Conservation (phyloP, 768 basidiomycete species). For the Lactifluus rugatus region DNA sequence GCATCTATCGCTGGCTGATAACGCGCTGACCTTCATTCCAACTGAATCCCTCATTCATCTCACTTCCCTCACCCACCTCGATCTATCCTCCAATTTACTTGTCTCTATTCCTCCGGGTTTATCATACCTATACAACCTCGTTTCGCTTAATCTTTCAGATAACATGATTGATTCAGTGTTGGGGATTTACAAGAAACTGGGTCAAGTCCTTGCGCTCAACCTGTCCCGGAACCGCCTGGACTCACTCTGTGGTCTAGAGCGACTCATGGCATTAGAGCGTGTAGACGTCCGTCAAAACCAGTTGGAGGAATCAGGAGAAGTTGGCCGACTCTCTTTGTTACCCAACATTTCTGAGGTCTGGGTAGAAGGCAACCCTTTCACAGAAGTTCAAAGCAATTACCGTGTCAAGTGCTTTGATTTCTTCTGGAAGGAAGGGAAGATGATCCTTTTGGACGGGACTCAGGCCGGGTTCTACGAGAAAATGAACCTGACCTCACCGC, state of each 20-base stretch:
- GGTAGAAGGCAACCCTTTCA: constrained; percentile 78
- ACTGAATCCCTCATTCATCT: constrained; percentile 54
- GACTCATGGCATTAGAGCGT: constrained; percentile 73
- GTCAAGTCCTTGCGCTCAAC: constrained; percentile 68
- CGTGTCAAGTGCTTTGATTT: constrained; percentile 71
- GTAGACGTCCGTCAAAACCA: constrained; percentile 76
- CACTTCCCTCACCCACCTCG: constrained; percentile 68
- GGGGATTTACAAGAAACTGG: constrained; percentile 74
- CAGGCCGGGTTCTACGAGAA: constrained; percentile 64
- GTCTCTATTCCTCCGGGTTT: constrained; percentile 79
- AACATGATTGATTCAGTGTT: constrained; percentile 97
- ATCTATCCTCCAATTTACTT: constrained; percentile 85
- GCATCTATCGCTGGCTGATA: constrained; percentile 70
- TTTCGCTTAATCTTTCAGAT: constrained; percentile 89
- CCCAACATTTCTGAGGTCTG: constrained; percentile 75
- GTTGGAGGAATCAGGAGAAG: constrained; percentile 74
- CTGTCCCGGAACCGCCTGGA: constrained; percentile 82
- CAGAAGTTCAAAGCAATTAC: constrained; percentile 58
- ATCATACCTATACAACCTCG: constrained; percentile 62
- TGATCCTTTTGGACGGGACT: constrained; percentile 65
- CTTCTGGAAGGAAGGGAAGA: constrained; percentile 79
- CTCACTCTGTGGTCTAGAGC: constrained; percentile 90
- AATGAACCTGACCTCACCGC: constrained; percentile 40
- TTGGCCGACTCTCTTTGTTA: constrained; percentile 71
- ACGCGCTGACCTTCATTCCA: constrained; percentile 74